Percentiles rank a stretch among this genome's conserved stretches.
Evolutionary conservation across 345 rosid species (phyloP).

Genomic region (Barbarea vulgaris): DNA sequence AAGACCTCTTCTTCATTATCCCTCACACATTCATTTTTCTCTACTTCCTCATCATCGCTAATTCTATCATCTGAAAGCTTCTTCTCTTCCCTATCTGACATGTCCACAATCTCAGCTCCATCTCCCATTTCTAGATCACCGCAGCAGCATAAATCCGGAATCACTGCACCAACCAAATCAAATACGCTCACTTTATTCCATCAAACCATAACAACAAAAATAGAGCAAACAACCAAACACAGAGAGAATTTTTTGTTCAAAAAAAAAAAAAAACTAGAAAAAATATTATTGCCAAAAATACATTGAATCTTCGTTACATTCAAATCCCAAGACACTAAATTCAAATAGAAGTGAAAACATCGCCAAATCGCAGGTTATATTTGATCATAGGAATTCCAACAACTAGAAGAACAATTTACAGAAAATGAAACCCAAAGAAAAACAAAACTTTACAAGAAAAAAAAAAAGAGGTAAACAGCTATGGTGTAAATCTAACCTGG

Average conservation of each 20-base stretch:
- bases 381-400: not conserved
- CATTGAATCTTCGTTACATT: not conserved
- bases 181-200: not conserved
- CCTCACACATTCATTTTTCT: slow-evolving; percentile 27
- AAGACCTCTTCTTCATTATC: slow-evolving; percentile 66
- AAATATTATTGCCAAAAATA: not conserved
- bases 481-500: slow-evolving; percentile 28
- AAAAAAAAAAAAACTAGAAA: slow-evolving; percentile 15
- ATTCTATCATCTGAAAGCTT: slow-evolving; percentile 36
- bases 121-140: slow-evolving; percentile 54
- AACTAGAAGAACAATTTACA: not conserved
- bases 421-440: not conserved
- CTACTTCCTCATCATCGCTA: not conserved
- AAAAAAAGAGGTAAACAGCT: not conserved
- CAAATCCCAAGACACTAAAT: not conserved
- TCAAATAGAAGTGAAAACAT: not conserved
- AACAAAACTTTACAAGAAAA: not conserved
- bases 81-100: slow-evolving; percentile 33
- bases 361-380: slow-evolving; percentile 1
- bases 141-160: slow-evolving; percentile 27
- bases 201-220: not conserved
- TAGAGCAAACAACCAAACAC: not conserved
- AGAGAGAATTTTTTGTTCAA: not conserved
- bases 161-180: slow-evolving; percentile 2
- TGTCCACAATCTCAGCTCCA: slow-evolving; percentile 44